These are phyloP conservation scores for Botrytis fabae DNA, from an alignment of 2,329 filamentous ascomycete species.

Conservation along the genomic window DNA sequence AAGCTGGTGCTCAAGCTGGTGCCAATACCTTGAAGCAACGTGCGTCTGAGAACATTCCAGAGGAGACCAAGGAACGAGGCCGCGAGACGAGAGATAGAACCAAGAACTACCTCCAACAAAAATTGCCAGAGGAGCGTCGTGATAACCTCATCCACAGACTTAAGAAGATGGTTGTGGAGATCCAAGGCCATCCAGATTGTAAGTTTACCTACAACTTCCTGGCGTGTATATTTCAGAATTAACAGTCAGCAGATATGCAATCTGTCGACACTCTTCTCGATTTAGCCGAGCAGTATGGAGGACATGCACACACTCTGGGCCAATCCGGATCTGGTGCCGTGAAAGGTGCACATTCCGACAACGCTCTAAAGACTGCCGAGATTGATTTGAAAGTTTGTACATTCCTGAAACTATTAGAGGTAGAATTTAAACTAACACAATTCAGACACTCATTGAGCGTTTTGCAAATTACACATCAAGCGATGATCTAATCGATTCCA, in stretches of 20 bases:
- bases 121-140: constrained; percentile 89
- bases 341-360: constrained; percentile 67
- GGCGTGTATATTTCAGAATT: constrained; percentile 27
- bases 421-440: constrained; percentile 42
- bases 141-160: constrained; percentile 89
- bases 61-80: constrained; percentile 57
- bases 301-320: constrained; percentile 67
- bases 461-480: constrained; percentile 93
- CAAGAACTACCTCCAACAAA: constrained; percentile 76
- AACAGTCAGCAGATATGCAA: constrained; percentile 61
- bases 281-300: constrained; percentile 81
- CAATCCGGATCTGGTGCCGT: constrained; percentile 66
- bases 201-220: constrained; percentile 39
- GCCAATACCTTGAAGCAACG: constrained; percentile 53
- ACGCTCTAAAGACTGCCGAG: constrained; percentile 70
- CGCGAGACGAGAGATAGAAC: constrained; percentile 55
- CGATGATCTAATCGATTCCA: constrained; percentile 80
- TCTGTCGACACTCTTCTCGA: constrained; percentile 86
- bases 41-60: constrained; percentile 61
- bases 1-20: constrained; percentile 45
- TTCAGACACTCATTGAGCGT: constrained; percentile 76
- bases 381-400: constrained; percentile 62
- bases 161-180: constrained; percentile 97
- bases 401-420: neutral
- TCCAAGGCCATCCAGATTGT: constrained; percentile 92